Evolutionary conservation across 2,329 filamentous ascomycete genomes (phyloP), one percentile per base, ranked within the genome.

Genomic region (Venturiaceae sp.): DNA sequence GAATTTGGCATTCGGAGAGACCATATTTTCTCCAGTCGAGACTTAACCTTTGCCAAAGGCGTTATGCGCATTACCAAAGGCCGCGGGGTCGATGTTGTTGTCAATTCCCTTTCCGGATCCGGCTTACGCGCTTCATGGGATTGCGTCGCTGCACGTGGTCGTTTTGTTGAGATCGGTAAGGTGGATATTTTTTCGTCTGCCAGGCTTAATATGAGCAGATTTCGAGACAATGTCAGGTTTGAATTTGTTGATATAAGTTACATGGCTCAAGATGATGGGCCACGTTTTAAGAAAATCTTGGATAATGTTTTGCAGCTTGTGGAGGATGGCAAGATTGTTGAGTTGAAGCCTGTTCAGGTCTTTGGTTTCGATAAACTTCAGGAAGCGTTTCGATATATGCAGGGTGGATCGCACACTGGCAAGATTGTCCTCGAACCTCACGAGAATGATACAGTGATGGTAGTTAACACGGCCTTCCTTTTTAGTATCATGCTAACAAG

Each of bases 121-220:
- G 39, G 63, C 5, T 57, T 70, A 2, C 52, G 63, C 21, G 62
- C 47, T 5, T 64, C 65, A 2, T 66, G 66, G 63, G 55, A 62
- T 28, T 64, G 62, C 53, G 54, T 66, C 26, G 64, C 66, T 1
- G 33, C 61, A 16, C 68, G 65, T 55, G 70, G 70, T 2, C 64
- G 61, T 23, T 67, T 72, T 33, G 60, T 74, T 14, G 67, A 71
- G 23, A 67, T 74, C 52, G 70, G 70, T 8, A 64, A 62, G 34
- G 59, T 44, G 7, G 57, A 63, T 8, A 47, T 60, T 9, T 57
- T 61, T 14, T 21, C 7, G 14, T 4, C 23, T 32, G 52, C 9
- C 3, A 53, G 62, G 19, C 61, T 71, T 16, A 59, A 57, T 6
- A 58, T 58, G 56, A 11, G 7, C 6, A 11, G 9, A 19, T 56